Conservation (phyloP, 2,329 filamentous ascomycete species). For the Botryotinia narcissicola region DNA sequence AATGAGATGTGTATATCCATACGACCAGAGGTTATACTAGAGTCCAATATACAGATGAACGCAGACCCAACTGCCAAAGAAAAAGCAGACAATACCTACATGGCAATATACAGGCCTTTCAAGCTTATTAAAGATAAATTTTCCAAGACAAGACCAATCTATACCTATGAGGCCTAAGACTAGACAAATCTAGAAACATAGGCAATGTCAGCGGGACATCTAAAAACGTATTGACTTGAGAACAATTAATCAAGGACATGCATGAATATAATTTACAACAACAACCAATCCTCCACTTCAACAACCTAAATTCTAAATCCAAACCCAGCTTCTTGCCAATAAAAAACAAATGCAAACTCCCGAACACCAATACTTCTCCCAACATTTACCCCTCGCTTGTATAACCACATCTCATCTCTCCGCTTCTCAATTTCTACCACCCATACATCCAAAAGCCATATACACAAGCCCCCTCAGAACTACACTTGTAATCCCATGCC, state of each 20-base stretch:
- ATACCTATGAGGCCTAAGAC: background rate
- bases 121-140: background rate
- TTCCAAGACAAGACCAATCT: background rate
- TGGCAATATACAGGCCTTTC: background rate
- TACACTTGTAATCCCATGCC: no score
- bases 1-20: background rate
- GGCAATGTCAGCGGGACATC: background rate
- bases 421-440: no score
- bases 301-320: background rate
- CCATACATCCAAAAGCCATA: no score
- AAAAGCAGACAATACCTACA: background rate
- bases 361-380: background rate
- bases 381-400: background rate
- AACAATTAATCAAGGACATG: no score
- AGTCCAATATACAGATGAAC: background rate
- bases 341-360: background rate
- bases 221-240: background rate
- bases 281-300: background rate
- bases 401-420: background rate
- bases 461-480: no score
- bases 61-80: background rate
- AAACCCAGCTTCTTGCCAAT: background rate
- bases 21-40: background rate
- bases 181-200: background rate
- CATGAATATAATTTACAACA: background rate